Evolutionary conservation across 2,329 filamentous ascomycete species (phyloP), one percentile per base, ranked within the genome.

Genomic region (Colletotrichum sp.): DNA sequence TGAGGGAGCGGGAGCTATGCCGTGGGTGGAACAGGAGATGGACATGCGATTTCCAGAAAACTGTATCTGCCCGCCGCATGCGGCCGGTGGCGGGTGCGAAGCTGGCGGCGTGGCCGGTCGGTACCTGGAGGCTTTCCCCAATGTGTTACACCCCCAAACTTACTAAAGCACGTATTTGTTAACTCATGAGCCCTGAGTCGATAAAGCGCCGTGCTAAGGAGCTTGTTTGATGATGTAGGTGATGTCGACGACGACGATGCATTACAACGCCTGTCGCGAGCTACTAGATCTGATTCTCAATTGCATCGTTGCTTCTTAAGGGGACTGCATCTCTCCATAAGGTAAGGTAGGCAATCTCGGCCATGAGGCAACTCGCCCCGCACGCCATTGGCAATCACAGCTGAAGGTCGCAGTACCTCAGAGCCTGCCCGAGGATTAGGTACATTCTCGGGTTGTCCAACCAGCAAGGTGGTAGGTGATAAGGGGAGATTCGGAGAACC

Each of bases 71-170:
- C 34, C 68, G 68, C 72, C 62, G 72, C 21, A 62, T 59, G 62
- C 72, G 69, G 68, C 72, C 62, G 68, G 44, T 71, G 44, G 66
- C 59, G 59, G 59, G 59, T 74, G 71, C 18, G 32, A 74, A 64
- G 49, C 52, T 30, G n/a, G 30, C 36, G 36, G 72, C 28, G 28
- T 55, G 24, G 18, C 30, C 65, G 30, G 65, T 59, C 34, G 62
- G 72, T 32, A 60, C 60, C 68, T 39, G 52, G 26, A 60, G 52
- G 32, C 63, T 68, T 72, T 60, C 15, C 49, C 70, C 28, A 26
- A 71, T 60, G 44, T 21, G 39, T 21, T 18, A 21, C 44, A 49
- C 44, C 44, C 44, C n/a, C 10, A 16, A 28, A 16, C 7, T 10
- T 8, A 39, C 9, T 10, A 30, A 30, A 36, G 34, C 7, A 16